Evolutionary conservation across 1,284 basidiomycete species (phyloP).

Genomic region (Malassezia vespertilionis): DNA sequence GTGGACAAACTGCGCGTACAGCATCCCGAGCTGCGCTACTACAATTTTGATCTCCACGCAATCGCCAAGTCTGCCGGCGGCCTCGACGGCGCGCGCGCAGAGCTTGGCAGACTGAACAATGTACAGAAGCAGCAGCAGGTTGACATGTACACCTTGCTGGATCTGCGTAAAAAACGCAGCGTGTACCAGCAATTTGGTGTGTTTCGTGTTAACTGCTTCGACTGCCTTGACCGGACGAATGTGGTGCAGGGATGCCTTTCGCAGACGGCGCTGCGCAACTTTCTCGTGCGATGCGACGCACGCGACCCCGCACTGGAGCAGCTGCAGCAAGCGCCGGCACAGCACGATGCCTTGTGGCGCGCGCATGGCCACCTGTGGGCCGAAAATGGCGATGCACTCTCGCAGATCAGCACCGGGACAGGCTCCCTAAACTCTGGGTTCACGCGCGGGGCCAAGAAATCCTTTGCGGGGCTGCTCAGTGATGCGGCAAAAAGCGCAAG

Average conservation of each 20-base stretch:
- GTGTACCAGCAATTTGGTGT: slow-evolving; percentile 62
- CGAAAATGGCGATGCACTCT: slow-evolving; percentile 44
- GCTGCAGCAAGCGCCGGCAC: slow-evolving; percentile 36
- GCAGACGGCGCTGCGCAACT: slow-evolving; percentile 25
- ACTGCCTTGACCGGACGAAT: slow-evolving; percentile 95
- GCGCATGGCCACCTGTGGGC: slow-evolving; percentile 91
- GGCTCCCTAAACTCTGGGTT: slow-evolving; percentile 91
- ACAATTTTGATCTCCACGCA: slow-evolving; percentile 84
- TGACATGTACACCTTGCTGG: slow-evolving; percentile 64
- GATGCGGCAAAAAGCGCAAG: slow-evolving; percentile 80
- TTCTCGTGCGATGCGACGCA: not conserved
- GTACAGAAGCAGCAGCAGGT: slow-evolving; percentile 56
- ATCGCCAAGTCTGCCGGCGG: slow-evolving; percentile 64
- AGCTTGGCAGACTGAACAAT: slow-evolving; percentile 55
- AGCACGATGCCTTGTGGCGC: slow-evolving; percentile 58
- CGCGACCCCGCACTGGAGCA: not conserved
- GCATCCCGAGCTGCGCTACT: slow-evolving; percentile 7
- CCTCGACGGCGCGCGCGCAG: slow-evolving; percentile 70
- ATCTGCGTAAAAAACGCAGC: slow-evolving; percentile 48
- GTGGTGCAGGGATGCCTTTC: slow-evolving; percentile 67
- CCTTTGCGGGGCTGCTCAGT: slow-evolving; percentile 56
- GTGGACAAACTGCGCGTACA: slow-evolving; percentile 9
- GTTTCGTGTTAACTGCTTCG: slow-evolving; percentile 88
- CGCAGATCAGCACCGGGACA: slow-evolving; percentile 85
- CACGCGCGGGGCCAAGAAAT: slow-evolving; percentile 77